These are phyloP conservation scores for Mycena leptocephala DNA, from an alignment of 768 basidiomycete genomes.

Conservation along the genomic window DNA sequence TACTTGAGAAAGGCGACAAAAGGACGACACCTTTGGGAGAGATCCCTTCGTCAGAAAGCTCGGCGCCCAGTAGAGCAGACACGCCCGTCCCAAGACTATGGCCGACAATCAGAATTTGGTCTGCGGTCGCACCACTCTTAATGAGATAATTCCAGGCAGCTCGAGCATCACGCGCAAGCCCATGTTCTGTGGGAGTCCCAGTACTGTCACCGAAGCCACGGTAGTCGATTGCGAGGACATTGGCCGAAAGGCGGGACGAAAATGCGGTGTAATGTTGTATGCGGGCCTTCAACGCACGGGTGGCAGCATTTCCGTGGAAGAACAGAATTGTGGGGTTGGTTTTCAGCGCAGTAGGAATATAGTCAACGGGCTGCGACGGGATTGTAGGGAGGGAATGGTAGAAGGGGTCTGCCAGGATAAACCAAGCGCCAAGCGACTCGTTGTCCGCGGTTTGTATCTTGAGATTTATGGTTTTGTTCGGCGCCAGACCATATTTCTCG, in stretches of 20 bases:
- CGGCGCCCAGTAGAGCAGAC: conserved; percentile 59
- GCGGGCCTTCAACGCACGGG: conserved; percentile 78
- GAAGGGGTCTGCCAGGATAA: conserved; percentile 77
- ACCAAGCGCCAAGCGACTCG: conserved; percentile 89
- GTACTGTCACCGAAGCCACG: conserved; percentile 93
- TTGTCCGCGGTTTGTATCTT: conserved; percentile 84
- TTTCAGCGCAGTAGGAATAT: conserved; percentile 70
- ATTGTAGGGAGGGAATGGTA: conserved; percentile 67
- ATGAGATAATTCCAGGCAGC: conserved; percentile 83
- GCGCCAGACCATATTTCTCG: conserved; percentile 86
- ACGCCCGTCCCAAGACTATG: conserved; percentile 88
- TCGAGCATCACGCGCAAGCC: conserved; percentile 80
- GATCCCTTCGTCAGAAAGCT: conserved; percentile 62
- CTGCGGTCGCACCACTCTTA: conserved; percentile 61
- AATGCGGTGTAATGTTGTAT: conserved; percentile 80
- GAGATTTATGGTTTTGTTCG: conserved; percentile 85
- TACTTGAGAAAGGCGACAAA: conserved; percentile 75
- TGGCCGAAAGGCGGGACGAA: conserved; percentile 76
- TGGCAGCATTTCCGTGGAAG: conserved; percentile 92
- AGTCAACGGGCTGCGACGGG: conserved; percentile 54
- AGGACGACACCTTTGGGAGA: conserved; percentile 64
- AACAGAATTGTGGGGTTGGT: conserved; percentile 87
- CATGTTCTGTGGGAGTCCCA: conserved; percentile 83
- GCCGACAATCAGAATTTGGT: conserved; percentile 75
- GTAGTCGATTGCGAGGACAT: conserved; percentile 92